A percentile compares a stretch with the other conserved stretches of the same genome.
These are phyloP conservation scores for Seminavis robusta DNA, from an alignment of 108 stramenopile species.

Conservation along the genomic window DNA sequence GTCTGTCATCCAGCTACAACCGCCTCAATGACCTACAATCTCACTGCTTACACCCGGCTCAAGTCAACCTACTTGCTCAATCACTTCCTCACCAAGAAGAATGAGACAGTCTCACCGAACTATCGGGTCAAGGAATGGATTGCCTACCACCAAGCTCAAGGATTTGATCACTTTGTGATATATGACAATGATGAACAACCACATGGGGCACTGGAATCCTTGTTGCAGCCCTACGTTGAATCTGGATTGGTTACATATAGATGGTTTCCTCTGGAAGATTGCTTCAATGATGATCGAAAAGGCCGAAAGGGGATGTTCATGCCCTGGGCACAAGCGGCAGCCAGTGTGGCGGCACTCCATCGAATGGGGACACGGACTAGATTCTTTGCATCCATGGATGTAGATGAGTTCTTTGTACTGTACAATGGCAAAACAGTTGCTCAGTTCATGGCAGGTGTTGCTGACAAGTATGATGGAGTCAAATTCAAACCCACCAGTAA, in stretches of 20 bases:
- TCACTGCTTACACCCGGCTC: not conserved
- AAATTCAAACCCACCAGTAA: too few species aligned
- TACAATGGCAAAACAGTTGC: too few species aligned
- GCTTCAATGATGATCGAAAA: not conserved
- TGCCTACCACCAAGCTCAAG: not conserved
- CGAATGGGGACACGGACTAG: not conserved
- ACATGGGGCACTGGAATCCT: not conserved
- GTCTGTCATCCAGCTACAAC: not conserved
- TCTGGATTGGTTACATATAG: conserved; percentile 1
- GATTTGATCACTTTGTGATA: not conserved
- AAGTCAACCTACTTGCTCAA: not conserved
- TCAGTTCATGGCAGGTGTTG: too few species aligned
- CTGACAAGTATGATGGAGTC: too few species aligned
- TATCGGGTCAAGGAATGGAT: not conserved
- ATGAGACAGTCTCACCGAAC: not conserved
- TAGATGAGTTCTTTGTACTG: conserved; percentile 9
- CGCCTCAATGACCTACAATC: not conserved
- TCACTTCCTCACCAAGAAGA: not conserved
- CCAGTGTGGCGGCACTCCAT: not conserved
- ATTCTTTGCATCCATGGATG: not conserved
- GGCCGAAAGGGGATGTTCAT: conserved; percentile 1
- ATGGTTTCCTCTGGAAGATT: conserved; percentile 8
- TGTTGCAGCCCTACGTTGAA: not conserved
- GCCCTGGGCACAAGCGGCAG: not conserved
- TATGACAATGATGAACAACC: not conserved